These are phyloP conservation scores for Fragilariopsis cylindrus DNA, from an alignment of 108 stramenopile species.

Conservation along the genomic window DNA sequence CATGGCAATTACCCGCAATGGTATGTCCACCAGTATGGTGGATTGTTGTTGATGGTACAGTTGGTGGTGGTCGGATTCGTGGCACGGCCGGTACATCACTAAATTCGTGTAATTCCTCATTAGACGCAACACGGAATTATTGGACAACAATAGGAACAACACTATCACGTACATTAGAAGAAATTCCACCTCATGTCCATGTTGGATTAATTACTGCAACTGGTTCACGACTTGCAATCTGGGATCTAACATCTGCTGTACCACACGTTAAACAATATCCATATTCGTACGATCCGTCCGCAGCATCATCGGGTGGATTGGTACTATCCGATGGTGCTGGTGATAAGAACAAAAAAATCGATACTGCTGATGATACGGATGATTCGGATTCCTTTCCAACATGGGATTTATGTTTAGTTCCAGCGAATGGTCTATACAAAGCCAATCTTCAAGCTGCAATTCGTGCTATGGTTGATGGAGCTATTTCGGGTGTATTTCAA, in stretches of 20 bases:
- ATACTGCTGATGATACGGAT: not conserved
- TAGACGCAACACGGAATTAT: slow-evolving; percentile 17
- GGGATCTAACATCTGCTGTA: slow-evolving; percentile 32
- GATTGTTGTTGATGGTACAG: slow-evolving; percentile 50
- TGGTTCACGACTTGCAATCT: slow-evolving; percentile 16
- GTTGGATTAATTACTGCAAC: slow-evolving; percentile 36
- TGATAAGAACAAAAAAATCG: not conserved
- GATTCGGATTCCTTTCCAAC: not conserved
- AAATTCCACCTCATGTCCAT: slow-evolving; percentile 43
- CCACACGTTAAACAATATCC: slow-evolving; percentile 37
- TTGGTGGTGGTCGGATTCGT: not conserved
- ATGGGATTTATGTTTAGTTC: slow-evolving; percentile 22
- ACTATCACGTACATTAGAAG: slow-evolving; percentile 11
- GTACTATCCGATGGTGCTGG: not conserved
- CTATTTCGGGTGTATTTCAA: not conserved
- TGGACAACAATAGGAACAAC: slow-evolving; percentile 28
- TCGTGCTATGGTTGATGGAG: slow-evolving; percentile 41
- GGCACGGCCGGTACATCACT: no score
- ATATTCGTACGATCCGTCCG: not conserved
- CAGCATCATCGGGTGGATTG: not conserved
- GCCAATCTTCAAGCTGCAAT: slow-evolving; percentile 42
- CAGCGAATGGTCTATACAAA: slow-evolving; percentile 31
- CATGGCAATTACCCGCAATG: slow-evolving; percentile 35
- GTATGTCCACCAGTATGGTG: slow-evolving; percentile 62
- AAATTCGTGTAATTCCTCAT: slow-evolving; percentile 1